Evolutionary conservation across 2,329 filamentous ascomycete species (phyloP).

Genomic region (Ophiostoma piceae): DNA sequence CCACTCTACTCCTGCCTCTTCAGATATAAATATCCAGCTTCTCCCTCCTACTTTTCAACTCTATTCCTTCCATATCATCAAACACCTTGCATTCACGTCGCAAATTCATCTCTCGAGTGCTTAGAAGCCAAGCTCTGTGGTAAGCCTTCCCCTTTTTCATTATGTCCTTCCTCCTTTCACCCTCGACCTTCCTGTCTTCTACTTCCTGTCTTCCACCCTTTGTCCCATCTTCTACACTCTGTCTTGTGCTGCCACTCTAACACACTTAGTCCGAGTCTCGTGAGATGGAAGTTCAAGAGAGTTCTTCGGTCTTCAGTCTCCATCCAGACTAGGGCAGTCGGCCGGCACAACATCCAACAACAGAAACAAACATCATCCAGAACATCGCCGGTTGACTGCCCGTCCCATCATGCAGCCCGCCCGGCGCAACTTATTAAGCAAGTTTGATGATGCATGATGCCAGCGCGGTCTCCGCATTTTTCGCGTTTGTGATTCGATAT

Average conservation of each 20-base stretch:
- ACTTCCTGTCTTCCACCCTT: no score
- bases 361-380: neutral
- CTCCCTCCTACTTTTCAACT: neutral
- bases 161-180: neutral
- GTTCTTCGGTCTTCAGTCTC: no score
- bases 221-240: no score
- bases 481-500: neutral
- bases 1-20: neutral
- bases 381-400: neutral
- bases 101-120: no score
- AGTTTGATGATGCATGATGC: conserved; percentile 5
- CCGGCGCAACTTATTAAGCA: no score
- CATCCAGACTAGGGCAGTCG: no score
- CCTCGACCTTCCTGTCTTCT: neutral
- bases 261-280: no score
- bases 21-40: neutral
- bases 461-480: neutral
- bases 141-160: no score
- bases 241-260: no score
- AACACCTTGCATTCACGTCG: neutral
- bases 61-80: neutral
- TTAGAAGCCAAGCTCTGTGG: no score
- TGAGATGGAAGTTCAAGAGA: no score
- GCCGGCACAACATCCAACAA: neutral
- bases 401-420: neutral